Conservation (phyloP, 108 stramenopile species). For the Nitzschia sp. region DNA sequence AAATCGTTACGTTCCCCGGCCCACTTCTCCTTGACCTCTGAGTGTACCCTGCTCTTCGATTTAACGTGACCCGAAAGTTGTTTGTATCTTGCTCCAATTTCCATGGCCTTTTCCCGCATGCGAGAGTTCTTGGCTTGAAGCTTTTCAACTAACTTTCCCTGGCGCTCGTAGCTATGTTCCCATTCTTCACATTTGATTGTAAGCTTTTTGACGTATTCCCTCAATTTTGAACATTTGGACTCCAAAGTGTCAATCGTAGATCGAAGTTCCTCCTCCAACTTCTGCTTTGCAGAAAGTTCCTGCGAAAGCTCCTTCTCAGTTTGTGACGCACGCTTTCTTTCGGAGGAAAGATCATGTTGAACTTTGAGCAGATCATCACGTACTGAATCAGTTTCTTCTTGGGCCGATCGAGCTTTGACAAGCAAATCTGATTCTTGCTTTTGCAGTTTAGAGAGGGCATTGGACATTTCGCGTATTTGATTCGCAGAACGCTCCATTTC, state of each 20-base stretch:
- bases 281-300: constrained; percentile 8
- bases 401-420: neutral
- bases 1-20: constrained; percentile 26
- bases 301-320: neutral
- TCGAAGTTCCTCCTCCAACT: neutral
- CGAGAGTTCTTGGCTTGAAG: constrained; percentile 28
- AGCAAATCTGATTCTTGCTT: constrained; percentile 23
- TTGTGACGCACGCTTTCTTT: neutral
- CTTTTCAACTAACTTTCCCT: constrained; percentile 32
- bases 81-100: constrained; percentile 27
- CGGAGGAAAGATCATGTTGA: neutral
- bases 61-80: constrained; percentile 26
- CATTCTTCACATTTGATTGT: constrained; percentile 54
- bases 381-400: constrained; percentile 4
- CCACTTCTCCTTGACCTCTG: constrained; percentile 27
- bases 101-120: constrained; percentile 29
- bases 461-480: constrained; percentile 39
- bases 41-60: constrained; percentile 26
- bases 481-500: constrained; percentile 41
- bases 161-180: constrained; percentile 46
- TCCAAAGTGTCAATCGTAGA: constrained; percentile 30
- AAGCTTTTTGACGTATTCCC: constrained; percentile 54
- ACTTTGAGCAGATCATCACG: neutral
- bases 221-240: constrained; percentile 32
- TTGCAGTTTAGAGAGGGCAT: constrained; percentile 26